Percentiles rank a stretch among this genome's conserved stretches.
Conservation (phyloP, 345 rosid species). For the Lepidium africanum region DNA sequence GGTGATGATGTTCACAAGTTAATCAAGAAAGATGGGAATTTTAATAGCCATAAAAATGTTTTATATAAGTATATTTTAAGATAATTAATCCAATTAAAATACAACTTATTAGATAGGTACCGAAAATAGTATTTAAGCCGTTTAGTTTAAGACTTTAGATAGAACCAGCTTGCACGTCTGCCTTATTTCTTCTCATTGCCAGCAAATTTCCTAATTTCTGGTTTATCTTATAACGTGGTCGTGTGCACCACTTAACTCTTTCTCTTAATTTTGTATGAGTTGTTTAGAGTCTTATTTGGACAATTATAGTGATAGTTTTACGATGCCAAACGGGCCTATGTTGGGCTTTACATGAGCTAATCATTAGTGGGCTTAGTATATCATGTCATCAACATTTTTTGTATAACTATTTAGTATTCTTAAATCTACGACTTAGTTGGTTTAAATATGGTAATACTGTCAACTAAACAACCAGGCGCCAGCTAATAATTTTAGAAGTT, state of each 20-base stretch:
- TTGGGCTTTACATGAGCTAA: neutral
- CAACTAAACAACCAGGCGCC: too few relatives aligned
- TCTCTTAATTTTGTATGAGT: neutral
- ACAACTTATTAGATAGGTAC: neutral
- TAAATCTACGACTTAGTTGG: too few relatives aligned
- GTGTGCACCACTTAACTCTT: neutral
- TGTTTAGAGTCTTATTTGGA: neutral
- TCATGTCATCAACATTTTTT: too few relatives aligned
- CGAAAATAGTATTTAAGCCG: constrained; percentile 1
- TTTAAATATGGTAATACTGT: too few relatives aligned
- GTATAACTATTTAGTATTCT: too few relatives aligned
- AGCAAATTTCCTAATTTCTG: constrained; percentile 13
- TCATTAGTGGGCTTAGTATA: neutral
- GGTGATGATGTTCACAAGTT: neutral
- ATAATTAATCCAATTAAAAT: neutral
- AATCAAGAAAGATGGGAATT: neutral
- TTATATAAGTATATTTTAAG: too few relatives aligned
- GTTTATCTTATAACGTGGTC: neutral
- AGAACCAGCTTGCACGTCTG: constrained; percentile 16
- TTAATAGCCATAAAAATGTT: neutral
- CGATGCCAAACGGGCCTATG: neutral
- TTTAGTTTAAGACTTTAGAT: neutral
- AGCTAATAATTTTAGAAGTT: too few relatives aligned
- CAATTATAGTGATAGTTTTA: neutral
- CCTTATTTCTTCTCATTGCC: constrained; percentile 5